Percentiles rank a stretch among this genome's conserved stretches.
Conservation (phyloP, 768 basidiomycete genomes). For the Gloeophyllum trabeum region DNA sequence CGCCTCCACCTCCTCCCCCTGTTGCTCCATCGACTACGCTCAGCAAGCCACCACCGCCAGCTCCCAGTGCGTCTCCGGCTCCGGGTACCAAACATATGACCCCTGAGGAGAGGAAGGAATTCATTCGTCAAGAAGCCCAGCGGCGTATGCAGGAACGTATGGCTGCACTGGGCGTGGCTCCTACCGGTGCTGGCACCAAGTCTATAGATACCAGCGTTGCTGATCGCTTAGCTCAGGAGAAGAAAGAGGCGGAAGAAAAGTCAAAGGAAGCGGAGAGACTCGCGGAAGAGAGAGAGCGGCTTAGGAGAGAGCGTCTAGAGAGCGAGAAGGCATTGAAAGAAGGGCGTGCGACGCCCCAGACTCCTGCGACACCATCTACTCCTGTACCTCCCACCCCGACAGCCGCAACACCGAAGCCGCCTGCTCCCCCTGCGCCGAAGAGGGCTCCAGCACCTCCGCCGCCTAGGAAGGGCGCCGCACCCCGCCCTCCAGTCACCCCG, state of each 20-base stretch:
- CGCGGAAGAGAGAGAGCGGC: constrained; percentile 67
- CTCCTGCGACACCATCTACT: constrained; percentile 15
- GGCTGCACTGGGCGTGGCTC: constrained; percentile 67
- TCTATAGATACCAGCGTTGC: constrained; percentile 71
- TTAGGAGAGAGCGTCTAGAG: constrained; percentile 64
- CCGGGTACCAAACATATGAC: constrained; percentile 71
- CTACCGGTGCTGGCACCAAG: constrained; percentile 29
- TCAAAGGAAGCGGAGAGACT: constrained; percentile 66
- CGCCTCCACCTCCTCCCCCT: constrained; percentile 40
- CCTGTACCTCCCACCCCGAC: constrained; percentile 14
- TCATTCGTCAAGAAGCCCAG: constrained; percentile 68
- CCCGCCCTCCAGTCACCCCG: constrained; percentile 21
- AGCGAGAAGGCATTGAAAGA: constrained; percentile 58
- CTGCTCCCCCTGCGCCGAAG: constrained; percentile 27
- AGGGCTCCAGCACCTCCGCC: constrained; percentile 27
- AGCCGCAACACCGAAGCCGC: constrained; percentile 24
- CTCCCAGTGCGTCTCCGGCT: constrained; percentile 45
- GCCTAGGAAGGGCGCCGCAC: constrained; percentile 21
- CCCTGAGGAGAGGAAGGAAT: constrained; percentile 71
- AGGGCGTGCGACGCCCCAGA: constrained; percentile 24
- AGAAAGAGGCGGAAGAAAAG: constrained; percentile 86
- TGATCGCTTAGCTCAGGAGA: constrained; percentile 76
- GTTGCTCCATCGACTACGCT: constrained; percentile 26
- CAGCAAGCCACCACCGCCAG: constrained; percentile 36
- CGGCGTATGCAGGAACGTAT: constrained; percentile 77